These are phyloP conservation scores for Purshia tridentata DNA, from an alignment of 306 rosid species.

Conservation along the genomic window DNA sequence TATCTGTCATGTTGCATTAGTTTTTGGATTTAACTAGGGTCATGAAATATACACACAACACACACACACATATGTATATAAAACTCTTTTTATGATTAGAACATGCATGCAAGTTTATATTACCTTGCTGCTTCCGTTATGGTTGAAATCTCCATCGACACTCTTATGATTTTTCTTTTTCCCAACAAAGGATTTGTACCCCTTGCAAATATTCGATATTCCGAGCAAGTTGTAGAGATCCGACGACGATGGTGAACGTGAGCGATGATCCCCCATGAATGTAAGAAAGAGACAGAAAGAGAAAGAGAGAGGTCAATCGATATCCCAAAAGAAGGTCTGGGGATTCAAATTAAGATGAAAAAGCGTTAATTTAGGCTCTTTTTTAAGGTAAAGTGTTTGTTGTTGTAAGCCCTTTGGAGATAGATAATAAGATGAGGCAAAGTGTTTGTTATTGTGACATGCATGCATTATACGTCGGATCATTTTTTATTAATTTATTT, in stretches of 20 bases:
- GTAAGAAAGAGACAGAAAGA: neutral
- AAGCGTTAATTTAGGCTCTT: conserved; percentile 22
- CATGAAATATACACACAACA: neutral
- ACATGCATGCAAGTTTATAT: neutral
- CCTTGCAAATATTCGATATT: conserved; percentile 58
- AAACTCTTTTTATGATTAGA: neutral
- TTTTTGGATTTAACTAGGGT: neutral
- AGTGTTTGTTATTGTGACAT: conserved; percentile 9
- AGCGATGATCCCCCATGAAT: conserved; percentile 50
- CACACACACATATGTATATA: neutral
- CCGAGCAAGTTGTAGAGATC: conserved; percentile 54
- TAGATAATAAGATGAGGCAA: neutral
- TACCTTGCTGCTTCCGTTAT: conserved; percentile 31
- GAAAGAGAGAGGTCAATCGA: neutral
- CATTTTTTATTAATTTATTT: neutral
- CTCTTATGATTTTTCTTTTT: conserved; percentile 32
- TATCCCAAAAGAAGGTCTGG: conserved; percentile 7
- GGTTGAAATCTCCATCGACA: conserved; percentile 5
- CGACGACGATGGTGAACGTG: conserved; percentile 41
- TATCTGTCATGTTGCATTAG: neutral
- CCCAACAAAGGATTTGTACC: conserved; percentile 36
- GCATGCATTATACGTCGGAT: neutral
- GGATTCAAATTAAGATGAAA: conserved; percentile 8
- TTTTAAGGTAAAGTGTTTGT: neutral
- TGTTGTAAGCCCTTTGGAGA: neutral